These are phyloP conservation scores for Cyclocybe aegerita DNA, from an alignment of 768 basidiomycete species.

Conservation along the genomic window DNA sequence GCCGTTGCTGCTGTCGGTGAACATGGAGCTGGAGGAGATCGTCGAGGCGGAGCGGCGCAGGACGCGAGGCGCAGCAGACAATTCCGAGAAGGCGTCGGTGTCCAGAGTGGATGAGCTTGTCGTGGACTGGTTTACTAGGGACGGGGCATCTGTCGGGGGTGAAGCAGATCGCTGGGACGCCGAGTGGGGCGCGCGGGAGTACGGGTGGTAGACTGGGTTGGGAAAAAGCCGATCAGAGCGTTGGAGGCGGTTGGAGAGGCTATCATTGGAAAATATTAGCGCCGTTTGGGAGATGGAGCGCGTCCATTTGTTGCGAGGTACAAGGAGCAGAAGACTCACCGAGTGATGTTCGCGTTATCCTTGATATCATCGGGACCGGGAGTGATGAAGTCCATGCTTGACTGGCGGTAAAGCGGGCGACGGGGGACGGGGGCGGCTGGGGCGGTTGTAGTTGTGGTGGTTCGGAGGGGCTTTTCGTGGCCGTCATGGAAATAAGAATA, in stretches of 20 bases:
- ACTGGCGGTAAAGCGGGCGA: slow-evolving; percentile 73
- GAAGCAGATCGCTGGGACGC: slow-evolving; percentile 37
- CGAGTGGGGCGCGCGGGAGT: slow-evolving; percentile 45
- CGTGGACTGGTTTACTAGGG: slow-evolving; percentile 53
- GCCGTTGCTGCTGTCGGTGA: slow-evolving; percentile 33
- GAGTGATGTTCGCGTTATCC: slow-evolving; percentile 55
- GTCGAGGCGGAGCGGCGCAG: slow-evolving; percentile 48
- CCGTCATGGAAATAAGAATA: slow-evolving; percentile 27
- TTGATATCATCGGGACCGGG: slow-evolving; percentile 44
- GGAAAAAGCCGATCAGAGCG: slow-evolving; percentile 55
- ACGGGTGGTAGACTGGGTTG: slow-evolving; percentile 56
- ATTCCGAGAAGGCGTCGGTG: slow-evolving; percentile 38
- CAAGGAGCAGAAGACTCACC: slow-evolving; percentile 42
- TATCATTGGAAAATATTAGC: slow-evolving; percentile 22
- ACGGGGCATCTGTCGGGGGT: slow-evolving; percentile 38
- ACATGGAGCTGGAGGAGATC: slow-evolving; percentile 43
- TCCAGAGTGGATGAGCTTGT: slow-evolving; percentile 66
- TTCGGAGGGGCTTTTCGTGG: slow-evolving; percentile 20
- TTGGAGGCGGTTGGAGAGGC: slow-evolving; percentile 68
- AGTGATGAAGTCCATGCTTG: slow-evolving; percentile 86
- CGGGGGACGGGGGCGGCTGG: slow-evolving; percentile 28
- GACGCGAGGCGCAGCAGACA: slow-evolving; percentile 35
- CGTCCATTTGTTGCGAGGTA: background rate
- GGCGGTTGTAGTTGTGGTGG: background rate
- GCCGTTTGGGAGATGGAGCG: no score